Conservation (phyloP, 257 asterid species). For the Nicotiana undulata region DNA sequence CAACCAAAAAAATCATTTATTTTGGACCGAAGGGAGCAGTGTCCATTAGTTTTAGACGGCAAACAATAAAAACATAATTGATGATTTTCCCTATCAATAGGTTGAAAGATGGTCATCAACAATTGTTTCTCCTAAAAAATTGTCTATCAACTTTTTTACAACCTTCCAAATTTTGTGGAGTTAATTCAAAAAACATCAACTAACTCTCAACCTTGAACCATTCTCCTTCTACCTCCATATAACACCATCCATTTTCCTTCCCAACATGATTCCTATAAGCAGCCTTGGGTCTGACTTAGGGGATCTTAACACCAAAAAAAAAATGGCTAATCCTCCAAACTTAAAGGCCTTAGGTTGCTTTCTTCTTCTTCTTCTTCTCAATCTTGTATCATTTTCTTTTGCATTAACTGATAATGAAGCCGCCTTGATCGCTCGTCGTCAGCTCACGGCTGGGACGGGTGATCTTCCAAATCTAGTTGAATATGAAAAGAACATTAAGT, state of each 20-base stretch:
- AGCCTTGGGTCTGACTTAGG: constrained; percentile 56
- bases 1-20: too few species aligned
- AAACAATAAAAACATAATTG: neutral
- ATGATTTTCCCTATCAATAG: neutral
- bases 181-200: constrained; percentile 6
- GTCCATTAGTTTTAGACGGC: neutral
- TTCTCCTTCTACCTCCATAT: constrained; percentile 17
- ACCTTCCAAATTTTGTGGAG: neutral
- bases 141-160: neutral
- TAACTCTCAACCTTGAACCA: constrained; percentile 19
- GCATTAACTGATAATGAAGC: constrained; percentile 26
- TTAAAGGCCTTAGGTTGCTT: constrained; percentile 54
- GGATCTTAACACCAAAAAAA: constrained; percentile 14
- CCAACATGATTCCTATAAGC: constrained; percentile 30
- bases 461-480: constrained; percentile 9
- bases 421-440: constrained; percentile 25
- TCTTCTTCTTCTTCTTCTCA: constrained; percentile 19
- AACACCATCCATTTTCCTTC: constrained; percentile 17
- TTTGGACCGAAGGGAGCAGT: too few species aligned
- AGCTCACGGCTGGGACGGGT: constrained; percentile 4
- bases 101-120: constrained; percentile 17
- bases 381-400: constrained; percentile 16
- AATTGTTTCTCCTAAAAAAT: constrained; percentile 12
- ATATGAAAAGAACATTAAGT: neutral
- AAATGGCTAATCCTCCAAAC: constrained; percentile 31